Conservation (phyloP, 1,284 basidiomycete genomes). For the Neonothopanus nambi region DNA sequence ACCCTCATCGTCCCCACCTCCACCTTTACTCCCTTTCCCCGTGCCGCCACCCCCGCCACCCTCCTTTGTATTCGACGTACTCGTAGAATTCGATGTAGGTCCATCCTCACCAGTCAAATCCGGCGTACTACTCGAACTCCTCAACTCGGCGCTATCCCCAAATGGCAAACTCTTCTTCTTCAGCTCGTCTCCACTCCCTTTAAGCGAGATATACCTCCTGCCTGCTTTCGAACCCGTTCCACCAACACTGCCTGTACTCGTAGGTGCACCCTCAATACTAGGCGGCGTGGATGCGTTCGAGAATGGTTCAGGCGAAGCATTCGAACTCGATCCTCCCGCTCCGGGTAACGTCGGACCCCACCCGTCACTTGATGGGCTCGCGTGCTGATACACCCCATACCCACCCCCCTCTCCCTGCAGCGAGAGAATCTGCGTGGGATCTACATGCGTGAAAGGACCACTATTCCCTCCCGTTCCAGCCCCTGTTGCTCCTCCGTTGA, state of each 20-base stretch:
- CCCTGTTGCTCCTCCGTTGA: too few relatives aligned
- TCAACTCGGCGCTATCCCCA: slow-evolving; percentile 30
- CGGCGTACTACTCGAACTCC: slow-evolving; percentile 57
- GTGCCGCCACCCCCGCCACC: slow-evolving; percentile 31
- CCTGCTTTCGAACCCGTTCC: slow-evolving; percentile 21
- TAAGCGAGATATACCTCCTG: slow-evolving; percentile 63
- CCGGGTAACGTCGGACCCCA: slow-evolving; percentile 43
- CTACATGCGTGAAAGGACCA: slow-evolving; percentile 78
- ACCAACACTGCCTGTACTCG: background rate
- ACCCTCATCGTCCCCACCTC: slow-evolving; percentile 66
- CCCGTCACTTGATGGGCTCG: slow-evolving; percentile 79
- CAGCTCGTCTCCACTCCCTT: slow-evolving; percentile 48
- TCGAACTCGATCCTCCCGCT: slow-evolving; percentile 64
- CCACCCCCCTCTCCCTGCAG: slow-evolving; percentile 30
- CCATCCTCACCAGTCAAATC: slow-evolving; percentile 29
- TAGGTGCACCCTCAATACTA: slow-evolving; percentile 52
- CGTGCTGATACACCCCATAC: slow-evolving; percentile 50
- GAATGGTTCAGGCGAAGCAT: slow-evolving; percentile 77
- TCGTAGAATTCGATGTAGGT: background rate
- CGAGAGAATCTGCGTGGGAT: slow-evolving; percentile 82
- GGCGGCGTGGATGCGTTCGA: slow-evolving; percentile 73
- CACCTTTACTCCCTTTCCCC: slow-evolving; percentile 33
- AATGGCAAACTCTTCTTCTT: slow-evolving; percentile 29
- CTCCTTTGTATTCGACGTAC: slow-evolving; percentile 25
- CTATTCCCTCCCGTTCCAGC: slow-evolving; percentile 32